Evolutionary conservation across 257 asterid species (phyloP).

Genomic region (Nicotiana knightiana): DNA sequence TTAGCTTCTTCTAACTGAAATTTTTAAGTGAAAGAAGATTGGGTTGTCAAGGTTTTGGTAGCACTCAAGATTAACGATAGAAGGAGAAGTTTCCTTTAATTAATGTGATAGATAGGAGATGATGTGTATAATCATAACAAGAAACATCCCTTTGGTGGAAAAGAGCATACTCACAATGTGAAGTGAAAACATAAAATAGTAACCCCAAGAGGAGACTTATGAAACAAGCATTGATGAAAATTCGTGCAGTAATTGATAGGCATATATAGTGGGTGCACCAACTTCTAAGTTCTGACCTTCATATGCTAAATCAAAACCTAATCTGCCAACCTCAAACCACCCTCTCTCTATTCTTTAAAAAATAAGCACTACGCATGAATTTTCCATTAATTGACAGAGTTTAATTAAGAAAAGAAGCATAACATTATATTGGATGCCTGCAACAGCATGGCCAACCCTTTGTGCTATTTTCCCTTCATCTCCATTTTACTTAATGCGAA

Average conservation of each 20-base stretch:
- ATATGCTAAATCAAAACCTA: constrained; percentile 23
- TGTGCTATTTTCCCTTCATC: constrained; percentile 24
- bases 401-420: background rate
- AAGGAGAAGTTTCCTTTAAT: background rate
- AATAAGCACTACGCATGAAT: background rate
- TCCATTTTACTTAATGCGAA: constrained; percentile 29
- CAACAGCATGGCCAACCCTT: constrained; percentile 7
- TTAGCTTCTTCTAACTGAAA: too few species aligned
- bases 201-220: constrained; percentile 22
- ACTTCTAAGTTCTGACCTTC: constrained; percentile 36
- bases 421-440: constrained; percentile 19
- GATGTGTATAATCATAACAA: background rate
- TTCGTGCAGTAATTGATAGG: constrained; percentile 16
- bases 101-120: background rate
- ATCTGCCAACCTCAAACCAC: constrained; percentile 42
- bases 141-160: background rate
- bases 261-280: constrained; percentile 65
- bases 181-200: background rate
- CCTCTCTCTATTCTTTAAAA: constrained; percentile 32
- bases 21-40: background rate
- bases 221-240: constrained; percentile 30
- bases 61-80: background rate
- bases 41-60: background rate
- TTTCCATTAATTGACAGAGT: background rate
- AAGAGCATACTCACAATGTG: background rate